These are phyloP conservation scores for Penicillium crustosum DNA, from an alignment of 2,329 filamentous ascomycete species.

Conservation along the genomic window DNA sequence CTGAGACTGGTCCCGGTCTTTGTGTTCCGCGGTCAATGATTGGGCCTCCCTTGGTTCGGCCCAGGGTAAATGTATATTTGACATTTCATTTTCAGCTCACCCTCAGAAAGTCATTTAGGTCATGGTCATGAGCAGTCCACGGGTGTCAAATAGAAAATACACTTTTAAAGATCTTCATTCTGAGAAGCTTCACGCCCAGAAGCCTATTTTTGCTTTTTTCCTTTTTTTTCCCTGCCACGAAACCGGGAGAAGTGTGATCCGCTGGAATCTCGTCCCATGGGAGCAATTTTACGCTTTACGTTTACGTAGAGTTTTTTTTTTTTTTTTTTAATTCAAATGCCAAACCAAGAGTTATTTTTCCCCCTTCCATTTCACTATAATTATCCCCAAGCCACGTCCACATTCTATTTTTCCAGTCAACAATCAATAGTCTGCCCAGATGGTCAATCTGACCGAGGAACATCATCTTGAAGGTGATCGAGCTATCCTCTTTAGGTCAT, in stretches of 20 bases:
- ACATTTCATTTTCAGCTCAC: neutral
- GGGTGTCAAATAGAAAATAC: neutral
- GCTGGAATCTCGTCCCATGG: neutral
- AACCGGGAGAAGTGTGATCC: conserved; percentile 5
- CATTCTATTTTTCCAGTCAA: neutral
- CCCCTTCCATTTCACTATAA: neutral
- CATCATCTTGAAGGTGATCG: neutral
- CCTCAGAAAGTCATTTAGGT: neutral
- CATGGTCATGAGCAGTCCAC: neutral
- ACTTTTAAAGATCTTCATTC: neutral
- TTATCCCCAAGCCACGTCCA: neutral
- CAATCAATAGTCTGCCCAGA: conserved; percentile 2
- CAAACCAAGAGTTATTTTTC: neutral
- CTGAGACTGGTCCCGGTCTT: conserved; percentile 1
- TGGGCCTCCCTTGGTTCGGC: conserved; percentile 7
- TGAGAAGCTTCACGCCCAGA: neutral
- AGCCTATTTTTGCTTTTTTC: neutral
- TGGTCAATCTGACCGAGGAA: neutral
- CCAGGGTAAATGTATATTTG: conserved; percentile 6
- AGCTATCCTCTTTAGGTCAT: conserved; percentile 12
- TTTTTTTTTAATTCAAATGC: neutral
- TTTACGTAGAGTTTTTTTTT: conserved; percentile 3
- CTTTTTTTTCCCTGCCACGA: neutral
- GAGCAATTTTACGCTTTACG: neutral
- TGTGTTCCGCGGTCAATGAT: conserved; percentile 3